Percentiles rank a stretch among this genome's conserved stretches.
These are phyloP conservation scores for Neobulgaria alba DNA, from an alignment of 2,329 filamentous ascomycete species.

Conservation along the genomic window DNA sequence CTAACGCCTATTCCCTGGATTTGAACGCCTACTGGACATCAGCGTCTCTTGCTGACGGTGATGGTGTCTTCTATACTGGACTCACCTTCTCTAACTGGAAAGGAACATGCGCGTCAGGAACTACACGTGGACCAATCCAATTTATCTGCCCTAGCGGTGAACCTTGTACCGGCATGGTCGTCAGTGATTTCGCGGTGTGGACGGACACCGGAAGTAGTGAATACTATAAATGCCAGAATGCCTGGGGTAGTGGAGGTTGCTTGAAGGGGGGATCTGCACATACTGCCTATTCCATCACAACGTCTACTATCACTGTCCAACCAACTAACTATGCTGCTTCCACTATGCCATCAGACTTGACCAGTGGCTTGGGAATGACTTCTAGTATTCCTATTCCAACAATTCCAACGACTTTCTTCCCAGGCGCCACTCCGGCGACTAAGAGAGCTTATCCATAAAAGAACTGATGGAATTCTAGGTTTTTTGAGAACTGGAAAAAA, in stretches of 20 bases:
- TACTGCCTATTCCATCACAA: conserved; percentile 6
- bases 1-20: conserved; percentile 49
- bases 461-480: too few relatives aligned
- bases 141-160: conserved; percentile 40
- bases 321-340: conserved; percentile 8
- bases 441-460: neutral
- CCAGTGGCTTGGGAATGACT: neutral
- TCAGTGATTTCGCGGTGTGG: conserved; percentile 45
- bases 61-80: conserved; percentile 44
- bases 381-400: neutral
- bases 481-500: too few relatives aligned
- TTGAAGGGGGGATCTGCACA: conserved; percentile 3
- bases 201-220: conserved; percentile 36
- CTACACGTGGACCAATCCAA: conserved; percentile 43
- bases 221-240: conserved; percentile 40
- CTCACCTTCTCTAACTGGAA: conserved; percentile 48
- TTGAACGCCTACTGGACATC: conserved; percentile 45
- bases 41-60: conserved; percentile 34
- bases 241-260: conserved; percentile 40
- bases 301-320: conserved; percentile 7
- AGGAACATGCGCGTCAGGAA: conserved; percentile 43
- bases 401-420: neutral
- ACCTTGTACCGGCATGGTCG: conserved; percentile 43
- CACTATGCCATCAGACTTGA: neutral
- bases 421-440: neutral